Percentiles rank a stretch among this genome's conserved stretches.
phyloP scores from a whole-genome alignment of 305 asterid species.

The Andrographis paniculata region DNA sequence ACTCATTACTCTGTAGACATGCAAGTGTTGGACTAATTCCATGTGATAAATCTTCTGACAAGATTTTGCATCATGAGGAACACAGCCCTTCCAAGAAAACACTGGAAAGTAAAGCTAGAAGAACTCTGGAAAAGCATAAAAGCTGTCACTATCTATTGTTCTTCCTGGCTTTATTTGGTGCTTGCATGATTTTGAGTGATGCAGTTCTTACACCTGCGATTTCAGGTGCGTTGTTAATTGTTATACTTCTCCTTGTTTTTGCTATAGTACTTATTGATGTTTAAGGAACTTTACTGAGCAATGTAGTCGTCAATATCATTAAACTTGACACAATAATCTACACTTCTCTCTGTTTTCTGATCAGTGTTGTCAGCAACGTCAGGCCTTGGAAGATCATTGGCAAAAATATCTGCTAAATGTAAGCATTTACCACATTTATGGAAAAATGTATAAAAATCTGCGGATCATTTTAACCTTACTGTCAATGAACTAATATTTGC shows the following conservation, averaged over 20 bases:
- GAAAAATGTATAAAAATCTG: not conserved
- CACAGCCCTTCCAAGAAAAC: constrained; percentile 31
- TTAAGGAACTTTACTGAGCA: constrained; percentile 2
- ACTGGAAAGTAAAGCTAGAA: constrained; percentile 58
- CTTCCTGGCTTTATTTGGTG: constrained; percentile 75
- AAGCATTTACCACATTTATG: constrained; percentile 22
- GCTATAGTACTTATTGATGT: constrained; percentile 11
- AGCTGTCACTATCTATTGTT: constrained; percentile 59
- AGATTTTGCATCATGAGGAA: constrained; percentile 41
- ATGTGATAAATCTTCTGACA: constrained; percentile 34
- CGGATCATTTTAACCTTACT: constrained; percentile 1
- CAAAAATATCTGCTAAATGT: constrained; percentile 49
- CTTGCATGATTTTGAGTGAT: constrained; percentile 85
- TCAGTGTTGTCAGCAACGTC: constrained; percentile 77
- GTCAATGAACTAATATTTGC: constrained; percentile 16
- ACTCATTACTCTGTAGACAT: constrained; percentile 74
- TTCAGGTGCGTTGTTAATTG: no score
- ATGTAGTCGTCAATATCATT: constrained; percentile 4
- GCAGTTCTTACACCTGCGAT: constrained; percentile 88
- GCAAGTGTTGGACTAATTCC: constrained; percentile 87
- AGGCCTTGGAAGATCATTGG: constrained; percentile 56
- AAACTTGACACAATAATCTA: constrained; percentile 1
- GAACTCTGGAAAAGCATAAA: constrained; percentile 57
- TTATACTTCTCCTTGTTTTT: no score
- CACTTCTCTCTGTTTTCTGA: constrained; percentile 14